A percentile compares a stretch with the other conserved stretches of the same genome.
Evolutionary conservation across 495 filamentous ascomycete species (phyloP).

Genomic region (Astrothelium subdiscretum): DNA sequence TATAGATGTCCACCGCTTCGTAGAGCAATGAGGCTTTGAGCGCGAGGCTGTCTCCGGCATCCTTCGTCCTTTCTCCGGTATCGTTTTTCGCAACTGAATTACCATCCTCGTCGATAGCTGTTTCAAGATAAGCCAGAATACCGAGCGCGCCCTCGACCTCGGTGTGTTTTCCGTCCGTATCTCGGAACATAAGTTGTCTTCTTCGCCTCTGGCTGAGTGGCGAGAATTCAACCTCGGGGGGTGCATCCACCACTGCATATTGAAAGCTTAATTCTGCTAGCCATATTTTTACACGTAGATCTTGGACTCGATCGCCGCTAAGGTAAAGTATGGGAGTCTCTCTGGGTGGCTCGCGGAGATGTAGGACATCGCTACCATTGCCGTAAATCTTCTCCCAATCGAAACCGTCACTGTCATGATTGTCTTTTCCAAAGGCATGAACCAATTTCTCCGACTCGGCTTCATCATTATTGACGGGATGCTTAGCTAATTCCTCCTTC

Average conservation of each 20-base stretch:
- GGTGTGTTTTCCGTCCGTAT: background rate
- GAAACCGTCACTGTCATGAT: constrained; percentile 54
- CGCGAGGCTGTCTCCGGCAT: too few relatives aligned
- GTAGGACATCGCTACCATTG: constrained; percentile 74
- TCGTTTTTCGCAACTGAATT: background rate
- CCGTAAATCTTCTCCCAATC: constrained; percentile 76
- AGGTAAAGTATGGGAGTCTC: background rate
- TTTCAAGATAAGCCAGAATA: constrained; percentile 4
- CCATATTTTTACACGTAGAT: background rate
- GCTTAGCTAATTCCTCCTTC: constrained; percentile 39
- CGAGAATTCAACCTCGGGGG: background rate
- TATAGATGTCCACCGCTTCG: background rate
- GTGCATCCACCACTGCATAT: background rate
- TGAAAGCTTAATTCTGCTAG: background rate
- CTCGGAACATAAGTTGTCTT: background rate
- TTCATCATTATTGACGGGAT: constrained; percentile 57
- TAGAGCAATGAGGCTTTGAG: background rate
- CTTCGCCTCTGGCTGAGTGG: background rate
- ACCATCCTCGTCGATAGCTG: background rate
- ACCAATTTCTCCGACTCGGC: constrained; percentile 59
- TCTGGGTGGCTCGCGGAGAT: constrained; percentile 24
- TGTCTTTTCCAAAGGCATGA: constrained; percentile 74
- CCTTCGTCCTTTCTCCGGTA: background rate
- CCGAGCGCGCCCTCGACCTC: constrained; percentile 1
- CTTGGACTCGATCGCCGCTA: background rate